Evolutionary conservation across 768 basidiomycete species (phyloP).

Genomic region (Nidularia sp.): DNA sequence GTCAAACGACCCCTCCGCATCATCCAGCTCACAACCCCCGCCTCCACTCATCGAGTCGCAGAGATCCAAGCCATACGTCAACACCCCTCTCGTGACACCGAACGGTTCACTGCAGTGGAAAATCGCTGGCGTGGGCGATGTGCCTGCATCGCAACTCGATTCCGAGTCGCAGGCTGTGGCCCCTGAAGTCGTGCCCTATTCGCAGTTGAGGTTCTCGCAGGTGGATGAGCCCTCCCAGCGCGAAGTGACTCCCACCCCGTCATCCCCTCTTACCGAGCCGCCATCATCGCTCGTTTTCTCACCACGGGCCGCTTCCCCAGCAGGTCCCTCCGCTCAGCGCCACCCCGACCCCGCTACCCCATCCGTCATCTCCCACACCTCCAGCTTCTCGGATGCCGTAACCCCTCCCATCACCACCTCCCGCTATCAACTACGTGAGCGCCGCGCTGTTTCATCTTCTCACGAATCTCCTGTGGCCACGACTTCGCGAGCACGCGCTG

Average conservation of each 20-base stretch:
- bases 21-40: constrained; percentile 18
- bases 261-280: constrained; percentile 11
- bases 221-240: not conserved
- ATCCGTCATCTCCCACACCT: not conserved
- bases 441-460: too few species aligned
- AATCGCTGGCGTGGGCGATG: constrained; percentile 21
- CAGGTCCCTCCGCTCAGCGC: not conserved
- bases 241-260: constrained; percentile 5
- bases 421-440: not conserved
- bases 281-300: constrained; percentile 4
- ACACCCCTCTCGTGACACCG: constrained; percentile 52
- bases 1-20: constrained; percentile 1
- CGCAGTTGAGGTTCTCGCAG: constrained; percentile 27
- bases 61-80: constrained; percentile 39
- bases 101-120: constrained; percentile 48
- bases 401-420: not conserved
- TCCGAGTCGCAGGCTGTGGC: constrained; percentile 19
- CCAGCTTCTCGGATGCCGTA: not conserved
- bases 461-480: too few species aligned
- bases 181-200: constrained; percentile 28
- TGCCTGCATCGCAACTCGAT: constrained; percentile 34
- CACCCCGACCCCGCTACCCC: not conserved
- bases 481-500: too few species aligned
- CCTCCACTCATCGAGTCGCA: constrained; percentile 32
- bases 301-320: not conserved